phyloP scores from a whole-genome alignment of 345 rosid genomes.

The Rhodomyrtus tomentosa region DNA sequence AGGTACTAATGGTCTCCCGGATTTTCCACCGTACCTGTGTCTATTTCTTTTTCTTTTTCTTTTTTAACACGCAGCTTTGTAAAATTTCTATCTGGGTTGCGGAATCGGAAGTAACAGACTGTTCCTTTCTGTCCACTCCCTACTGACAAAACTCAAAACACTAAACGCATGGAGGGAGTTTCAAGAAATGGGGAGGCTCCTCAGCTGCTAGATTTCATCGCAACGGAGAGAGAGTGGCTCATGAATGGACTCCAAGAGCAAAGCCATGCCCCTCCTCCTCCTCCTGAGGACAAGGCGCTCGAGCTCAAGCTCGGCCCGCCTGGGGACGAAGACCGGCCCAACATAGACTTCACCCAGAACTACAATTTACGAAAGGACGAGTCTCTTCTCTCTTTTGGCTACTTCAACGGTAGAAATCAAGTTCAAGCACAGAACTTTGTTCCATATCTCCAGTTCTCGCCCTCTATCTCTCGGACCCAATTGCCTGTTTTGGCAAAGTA shows the following conservation, averaged over 20 bases:
- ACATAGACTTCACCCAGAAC: not conserved
- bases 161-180: not conserved
- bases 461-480: not conserved
- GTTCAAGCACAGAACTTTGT: not conserved
- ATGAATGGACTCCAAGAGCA: slow-evolving; percentile 13
- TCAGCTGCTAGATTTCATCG: slow-evolving; percentile 30
- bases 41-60: not conserved
- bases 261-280: slow-evolving; percentile 8
- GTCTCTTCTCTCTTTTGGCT: slow-evolving; percentile 37
- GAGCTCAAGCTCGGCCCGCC: slow-evolving; percentile 95
- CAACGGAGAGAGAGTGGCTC: slow-evolving; percentile 41
- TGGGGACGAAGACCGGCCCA: slow-evolving; percentile 32
- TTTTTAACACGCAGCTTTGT: not conserved
- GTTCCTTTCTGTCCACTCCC: not conserved
- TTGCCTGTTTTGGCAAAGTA: not conserved
- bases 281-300: slow-evolving; percentile 55
- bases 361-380: slow-evolving; percentile 3
- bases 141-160: not conserved
- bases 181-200: slow-evolving; percentile 7
- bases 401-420: slow-evolving; percentile 9
- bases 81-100: not conserved
- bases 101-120: not conserved
- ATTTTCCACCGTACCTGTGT: not conserved
- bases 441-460: not conserved
- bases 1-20: not conserved